Evolutionary conservation across 306 rosid species (phyloP), one percentile per base, ranked within the genome.

Genomic region (Medicago arabica): DNA sequence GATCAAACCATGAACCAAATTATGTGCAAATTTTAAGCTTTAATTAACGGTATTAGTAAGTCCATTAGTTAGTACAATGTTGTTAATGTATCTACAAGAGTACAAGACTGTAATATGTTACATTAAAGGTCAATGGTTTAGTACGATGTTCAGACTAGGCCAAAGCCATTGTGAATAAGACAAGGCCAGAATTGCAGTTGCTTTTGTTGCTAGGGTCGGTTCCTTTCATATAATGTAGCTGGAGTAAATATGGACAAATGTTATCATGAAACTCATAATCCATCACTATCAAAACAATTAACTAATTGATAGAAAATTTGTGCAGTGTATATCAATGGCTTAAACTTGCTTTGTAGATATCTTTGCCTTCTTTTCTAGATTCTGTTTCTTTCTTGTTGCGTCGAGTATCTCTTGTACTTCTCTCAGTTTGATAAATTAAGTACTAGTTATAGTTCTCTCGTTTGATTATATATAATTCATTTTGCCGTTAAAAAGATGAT

Each of bases 131-230:
- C 44, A 34, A 40, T 40, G 16, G 14, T 46, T 12, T 46, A 5
- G 13, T 46, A 46, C 5, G 7, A 46, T 12, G 7, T 12, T 46
- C n/a, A 13, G 16, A 71, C 34, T 78, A 21, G 65, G 80, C 55
- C 75, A 83, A 74, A 76, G 83, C 86, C 87, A 83, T n/a, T n/a
- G 81, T 78, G 25, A 85, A 87, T 76, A 89, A 77, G 89, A 87
- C 89, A 85, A 81, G 68, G 87, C 66, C 85, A 83, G 85, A 68
- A 82, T 50, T 78, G 79, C 82, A 78, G 36, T 46, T 43, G 84
- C 68, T 77, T 78, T 78, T 69, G 83, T 78, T 69, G 64, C 18
- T 82, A 53, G 43, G 54, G 54, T 14, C 12, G 54, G 16, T 47
- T 47, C 54, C 55, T 43, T 51, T 34, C 7, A 34, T 34, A 34